A percentile compares a stretch with the other conserved stretches of the same genome.
These are phyloP conservation scores for Aspergillus candidus DNA, from an alignment of 2,329 filamentous ascomycete genomes.

Conservation along the genomic window DNA sequence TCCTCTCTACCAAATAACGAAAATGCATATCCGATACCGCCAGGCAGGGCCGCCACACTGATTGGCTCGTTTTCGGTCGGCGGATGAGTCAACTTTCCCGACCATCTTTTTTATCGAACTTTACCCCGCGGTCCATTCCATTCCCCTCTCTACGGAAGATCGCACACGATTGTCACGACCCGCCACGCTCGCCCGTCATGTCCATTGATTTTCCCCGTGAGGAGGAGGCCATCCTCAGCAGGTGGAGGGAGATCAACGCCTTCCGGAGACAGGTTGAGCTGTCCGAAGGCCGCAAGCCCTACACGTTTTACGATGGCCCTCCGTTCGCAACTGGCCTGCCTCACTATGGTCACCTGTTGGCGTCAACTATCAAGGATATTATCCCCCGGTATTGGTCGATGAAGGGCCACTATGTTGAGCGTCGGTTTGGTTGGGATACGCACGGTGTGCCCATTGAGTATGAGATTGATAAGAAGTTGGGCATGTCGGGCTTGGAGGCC, in stretches of 20 bases:
- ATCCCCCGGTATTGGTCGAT: conserved; percentile 96
- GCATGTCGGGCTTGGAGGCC: conserved; percentile 79
- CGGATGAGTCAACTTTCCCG: conserved; percentile 13
- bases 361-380: conserved; percentile 95
- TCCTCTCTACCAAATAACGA: too few species aligned
- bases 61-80: too few species aligned
- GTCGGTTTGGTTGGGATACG: conserved; percentile 92
- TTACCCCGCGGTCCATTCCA: conserved; percentile 20
- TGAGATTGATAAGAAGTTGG: conserved; percentile 94
- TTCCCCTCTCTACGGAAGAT: conserved; percentile 12
- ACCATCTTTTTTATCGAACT: conserved; percentile 11
- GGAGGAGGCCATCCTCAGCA: conserved; percentile 75
- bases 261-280: conserved; percentile 85
- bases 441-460: conserved; percentile 94
- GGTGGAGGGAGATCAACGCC: conserved; percentile 88
- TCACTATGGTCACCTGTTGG: conserved; percentile 71
- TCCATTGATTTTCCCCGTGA: conserved; percentile 90
- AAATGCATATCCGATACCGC: too few species aligned
- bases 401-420: conserved; percentile 89
- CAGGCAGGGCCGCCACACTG: too few species aligned
- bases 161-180: conserved; percentile 14
- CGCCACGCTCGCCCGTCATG: conserved; percentile 47
- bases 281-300: conserved; percentile 72
- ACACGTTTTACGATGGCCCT: conserved; percentile 91
- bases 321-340: conserved; percentile 68